phyloP scores from a whole-genome alignment of 2,329 filamentous ascomycete species.

The Sclerotinia subarctica region DNA sequence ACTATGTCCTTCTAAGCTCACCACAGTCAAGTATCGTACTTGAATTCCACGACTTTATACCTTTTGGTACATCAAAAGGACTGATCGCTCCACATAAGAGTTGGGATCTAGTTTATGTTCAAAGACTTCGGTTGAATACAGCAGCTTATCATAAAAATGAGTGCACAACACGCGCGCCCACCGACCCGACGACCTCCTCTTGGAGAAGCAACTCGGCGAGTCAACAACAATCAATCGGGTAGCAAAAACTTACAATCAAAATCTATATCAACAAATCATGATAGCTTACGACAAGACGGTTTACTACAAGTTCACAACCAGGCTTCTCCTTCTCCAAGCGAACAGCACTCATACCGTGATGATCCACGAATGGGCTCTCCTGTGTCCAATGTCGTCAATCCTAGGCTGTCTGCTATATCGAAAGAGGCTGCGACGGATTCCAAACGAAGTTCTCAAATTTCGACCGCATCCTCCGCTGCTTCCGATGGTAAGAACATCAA shows the following conservation, averaged over 20 bases:
- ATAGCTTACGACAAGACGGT: slow-evolving; percentile 30
- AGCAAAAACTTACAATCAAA: slow-evolving; percentile 24
- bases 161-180: slow-evolving; percentile 27
- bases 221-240: slow-evolving; percentile 35
- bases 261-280: slow-evolving; percentile 30
- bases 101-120: neutral
- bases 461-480: slow-evolving; percentile 40
- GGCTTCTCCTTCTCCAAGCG: slow-evolving; percentile 20
- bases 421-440: slow-evolving; percentile 37
- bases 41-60: neutral
- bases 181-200: slow-evolving; percentile 36
- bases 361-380: slow-evolving; percentile 30
- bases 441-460: slow-evolving; percentile 43
- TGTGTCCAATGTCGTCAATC: slow-evolving; percentile 36
- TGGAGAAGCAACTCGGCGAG: slow-evolving; percentile 36
- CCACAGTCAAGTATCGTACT: neutral
- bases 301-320: slow-evolving; percentile 25
- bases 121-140: neutral
- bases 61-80: neutral
- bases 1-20: slow-evolving; percentile 7
- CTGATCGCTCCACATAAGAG: neutral
- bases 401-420: slow-evolving; percentile 39
- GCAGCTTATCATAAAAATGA: slow-evolving; percentile 26
- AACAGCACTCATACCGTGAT: slow-evolving; percentile 22
- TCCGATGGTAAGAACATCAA: slow-evolving; percentile 44